These are phyloP conservation scores for Lyophyllum decastes DNA, from an alignment of 768 basidiomycete genomes.

Conservation along the genomic window DNA sequence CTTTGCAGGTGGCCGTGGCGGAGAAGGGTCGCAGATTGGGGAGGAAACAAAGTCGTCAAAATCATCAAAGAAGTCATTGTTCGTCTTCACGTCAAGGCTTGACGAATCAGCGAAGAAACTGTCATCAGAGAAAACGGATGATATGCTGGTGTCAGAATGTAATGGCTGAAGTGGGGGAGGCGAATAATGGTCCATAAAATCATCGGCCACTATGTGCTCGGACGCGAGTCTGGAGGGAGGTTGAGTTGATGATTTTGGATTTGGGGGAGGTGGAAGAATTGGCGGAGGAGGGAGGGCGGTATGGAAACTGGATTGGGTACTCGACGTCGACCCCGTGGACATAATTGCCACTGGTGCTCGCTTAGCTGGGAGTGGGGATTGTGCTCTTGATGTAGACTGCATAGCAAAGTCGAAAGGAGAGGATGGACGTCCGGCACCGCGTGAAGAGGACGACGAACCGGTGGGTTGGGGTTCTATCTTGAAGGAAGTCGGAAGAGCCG, in stretches of 20 bases:
- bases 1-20: conserved; percentile 44
- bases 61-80: conserved; percentile 19
- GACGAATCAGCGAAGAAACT: conserved; percentile 20
- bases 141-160: conserved; percentile 21
- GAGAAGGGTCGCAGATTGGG: conserved; percentile 45
- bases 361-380: conserved; percentile 15
- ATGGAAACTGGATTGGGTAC: conserved; percentile 16
- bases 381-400: conserved; percentile 13
- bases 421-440: conserved; percentile 5
- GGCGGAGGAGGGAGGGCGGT: conserved; percentile 24
- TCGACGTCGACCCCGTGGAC: conserved; percentile 23
- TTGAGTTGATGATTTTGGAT: conserved; percentile 22
- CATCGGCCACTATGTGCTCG: conserved; percentile 38
- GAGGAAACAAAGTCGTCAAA: conserved; percentile 39
- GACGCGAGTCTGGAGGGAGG: conserved; percentile 27
- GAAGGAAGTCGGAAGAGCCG: not conserved
- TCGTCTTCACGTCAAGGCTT: conserved; percentile 4
- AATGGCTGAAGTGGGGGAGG: conserved; percentile 23
- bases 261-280: conserved; percentile 25
- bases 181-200: conserved; percentile 54
- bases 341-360: conserved; percentile 32
- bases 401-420: conserved; percentile 11
- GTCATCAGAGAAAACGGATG: conserved; percentile 22
- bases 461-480: conserved; percentile 5
- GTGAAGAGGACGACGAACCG: conserved; percentile 3